These are phyloP conservation scores for Neofusicoccum sp. DNA, from an alignment of 2,329 filamentous ascomycete genomes.

Conservation along the genomic window DNA sequence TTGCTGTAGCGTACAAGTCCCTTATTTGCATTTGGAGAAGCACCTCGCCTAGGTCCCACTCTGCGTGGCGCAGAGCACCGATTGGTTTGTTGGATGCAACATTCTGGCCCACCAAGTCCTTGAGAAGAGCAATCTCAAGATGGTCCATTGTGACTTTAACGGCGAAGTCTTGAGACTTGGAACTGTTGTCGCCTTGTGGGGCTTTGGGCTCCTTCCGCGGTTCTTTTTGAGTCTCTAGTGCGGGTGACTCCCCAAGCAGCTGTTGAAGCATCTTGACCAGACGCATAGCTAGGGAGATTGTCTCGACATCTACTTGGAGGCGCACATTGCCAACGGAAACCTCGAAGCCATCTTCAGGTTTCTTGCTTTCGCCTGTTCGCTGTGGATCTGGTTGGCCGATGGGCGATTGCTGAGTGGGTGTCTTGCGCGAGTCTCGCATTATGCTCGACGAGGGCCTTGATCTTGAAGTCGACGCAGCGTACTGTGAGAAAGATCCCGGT, in stretches of 20 bases:
- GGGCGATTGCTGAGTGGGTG: neutral
- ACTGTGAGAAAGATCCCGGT: conserved; percentile 52
- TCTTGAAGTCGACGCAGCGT: conserved; percentile 46
- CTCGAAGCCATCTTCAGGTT: conserved; percentile 27
- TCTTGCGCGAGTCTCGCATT: conserved; percentile 5
- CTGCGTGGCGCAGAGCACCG: conserved; percentile 4
- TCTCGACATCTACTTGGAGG: conserved; percentile 38
- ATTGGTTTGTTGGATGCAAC: neutral
- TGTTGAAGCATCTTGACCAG: conserved; percentile 28
- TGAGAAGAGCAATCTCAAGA: conserved; percentile 29
- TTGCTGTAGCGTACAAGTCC: neutral
- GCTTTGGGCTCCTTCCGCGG: conserved; percentile 16
- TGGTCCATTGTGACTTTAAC: conserved; percentile 32
- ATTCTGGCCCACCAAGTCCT: conserved; percentile 2
- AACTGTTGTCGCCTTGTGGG: neutral
- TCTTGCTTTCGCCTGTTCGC: neutral
- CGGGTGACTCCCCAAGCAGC: neutral
- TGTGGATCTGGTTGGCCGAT: neutral
- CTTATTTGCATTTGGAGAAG: neutral
- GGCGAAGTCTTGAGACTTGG: conserved; percentile 12
- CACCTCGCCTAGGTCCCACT: conserved; percentile 3
- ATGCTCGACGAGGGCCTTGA: conserved; percentile 27
- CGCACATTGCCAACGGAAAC: conserved; percentile 39
- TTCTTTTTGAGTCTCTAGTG: neutral
- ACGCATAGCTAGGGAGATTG: conserved; percentile 37